phyloP scores from a whole-genome alignment of 495 filamentous ascomycete genomes.

The Hyaloscypha bicolor region DNA sequence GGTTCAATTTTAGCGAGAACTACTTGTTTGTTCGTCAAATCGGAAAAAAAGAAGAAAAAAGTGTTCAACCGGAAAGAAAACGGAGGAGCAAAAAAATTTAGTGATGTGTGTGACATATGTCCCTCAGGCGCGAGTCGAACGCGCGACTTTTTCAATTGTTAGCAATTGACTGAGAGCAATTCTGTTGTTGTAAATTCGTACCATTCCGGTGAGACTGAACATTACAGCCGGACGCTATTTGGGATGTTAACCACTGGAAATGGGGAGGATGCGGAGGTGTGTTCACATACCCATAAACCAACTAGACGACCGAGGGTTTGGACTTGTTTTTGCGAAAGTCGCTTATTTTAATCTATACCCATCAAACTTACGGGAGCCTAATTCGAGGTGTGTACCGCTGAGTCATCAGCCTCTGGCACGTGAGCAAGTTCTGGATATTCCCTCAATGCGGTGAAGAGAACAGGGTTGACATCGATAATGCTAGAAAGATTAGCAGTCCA shows the following conservation, averaged over 20 bases:
- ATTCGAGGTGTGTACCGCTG: no score
- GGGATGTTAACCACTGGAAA: neutral
- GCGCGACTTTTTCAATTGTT: slow-evolving; percentile 15
- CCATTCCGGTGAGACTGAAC: slow-evolving; percentile 18
- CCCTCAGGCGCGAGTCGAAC: slow-evolving; percentile 20
- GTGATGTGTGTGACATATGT: neutral
- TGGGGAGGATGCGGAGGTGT: no score
- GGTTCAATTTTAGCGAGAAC: no score
- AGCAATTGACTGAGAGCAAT: slow-evolving; percentile 16
- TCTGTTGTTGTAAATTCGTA: neutral
- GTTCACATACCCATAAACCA: slow-evolving; percentile 6
- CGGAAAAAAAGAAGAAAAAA: no score
- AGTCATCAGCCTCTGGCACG: neutral
- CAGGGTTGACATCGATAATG: no score
- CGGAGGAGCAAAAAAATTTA: neutral
- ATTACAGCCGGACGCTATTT: slow-evolving; percentile 15
- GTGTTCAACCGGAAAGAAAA: no score
- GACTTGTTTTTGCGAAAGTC: slow-evolving; percentile 5
- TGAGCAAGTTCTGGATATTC: no score
- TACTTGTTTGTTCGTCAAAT: no score
- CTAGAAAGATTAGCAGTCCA: no score
- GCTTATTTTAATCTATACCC: neutral
- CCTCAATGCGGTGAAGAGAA: no score
- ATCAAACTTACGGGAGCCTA: no score
- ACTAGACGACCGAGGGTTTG: slow-evolving; percentile 11